Evolutionary conservation across 306 rosid species (phyloP).

Genomic region (Quercus gilva): DNA sequence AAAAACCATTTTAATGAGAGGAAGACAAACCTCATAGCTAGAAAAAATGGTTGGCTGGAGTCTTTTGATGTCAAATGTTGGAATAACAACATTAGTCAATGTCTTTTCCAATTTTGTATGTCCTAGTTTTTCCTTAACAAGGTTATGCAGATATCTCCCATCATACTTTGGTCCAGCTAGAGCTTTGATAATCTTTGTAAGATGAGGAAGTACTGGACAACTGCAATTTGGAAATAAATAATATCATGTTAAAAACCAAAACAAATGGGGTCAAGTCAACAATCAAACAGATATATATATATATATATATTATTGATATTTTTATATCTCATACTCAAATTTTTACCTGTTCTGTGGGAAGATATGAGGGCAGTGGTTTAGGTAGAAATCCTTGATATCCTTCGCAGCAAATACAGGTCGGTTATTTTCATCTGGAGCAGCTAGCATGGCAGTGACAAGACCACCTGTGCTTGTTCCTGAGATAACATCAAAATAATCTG

Average conservation of each 20-base stretch:
- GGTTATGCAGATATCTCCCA: slow-evolving; percentile 58
- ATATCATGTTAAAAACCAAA: neutral
- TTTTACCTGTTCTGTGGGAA: slow-evolving; percentile 49
- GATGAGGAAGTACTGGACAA: neutral
- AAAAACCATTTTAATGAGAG: neutral
- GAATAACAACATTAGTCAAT: slow-evolving; percentile 63
- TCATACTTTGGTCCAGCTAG: slow-evolving; percentile 69
- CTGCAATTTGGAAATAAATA: slow-evolving; percentile 18
- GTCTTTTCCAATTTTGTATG: slow-evolving; percentile 51
- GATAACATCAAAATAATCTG: slow-evolving; percentile 66
- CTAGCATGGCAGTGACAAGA: slow-evolving; percentile 58
- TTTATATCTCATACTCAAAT: neutral
- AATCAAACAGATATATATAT: neutral
- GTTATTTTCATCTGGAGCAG: slow-evolving; percentile 57
- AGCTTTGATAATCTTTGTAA: slow-evolving; percentile 20
- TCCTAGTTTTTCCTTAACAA: slow-evolving; percentile 54
- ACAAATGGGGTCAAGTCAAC: neutral
- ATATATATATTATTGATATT: neutral
- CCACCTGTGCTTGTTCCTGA: slow-evolving; percentile 74
- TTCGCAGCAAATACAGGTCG: slow-evolving; percentile 60
- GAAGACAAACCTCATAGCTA: slow-evolving; percentile 45
- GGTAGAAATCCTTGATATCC: slow-evolving; percentile 63
- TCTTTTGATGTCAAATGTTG: slow-evolving; percentile 53
- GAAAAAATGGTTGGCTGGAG: slow-evolving; percentile 62
- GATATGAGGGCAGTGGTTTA: slow-evolving; percentile 45